Evolutionary conservation across 345 rosid species (phyloP).

Genomic region (Citrus cavaleriei): DNA sequence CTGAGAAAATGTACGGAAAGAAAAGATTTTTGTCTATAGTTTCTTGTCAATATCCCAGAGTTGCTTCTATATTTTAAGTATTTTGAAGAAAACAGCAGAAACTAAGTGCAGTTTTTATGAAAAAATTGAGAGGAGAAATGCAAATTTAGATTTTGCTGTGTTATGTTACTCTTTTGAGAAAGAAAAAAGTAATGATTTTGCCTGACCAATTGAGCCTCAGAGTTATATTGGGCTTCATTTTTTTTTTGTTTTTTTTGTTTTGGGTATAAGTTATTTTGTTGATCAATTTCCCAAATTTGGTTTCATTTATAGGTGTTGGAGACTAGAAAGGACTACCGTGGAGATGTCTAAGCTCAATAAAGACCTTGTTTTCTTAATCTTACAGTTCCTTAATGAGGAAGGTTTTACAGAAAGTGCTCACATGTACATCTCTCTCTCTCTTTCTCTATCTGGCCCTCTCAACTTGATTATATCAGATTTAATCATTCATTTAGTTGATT

Average conservation of each 20-base stretch:
- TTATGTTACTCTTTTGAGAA: background rate
- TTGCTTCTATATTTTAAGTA: background rate
- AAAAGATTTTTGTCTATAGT: background rate
- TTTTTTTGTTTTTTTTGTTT: background rate
- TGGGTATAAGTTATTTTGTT: background rate
- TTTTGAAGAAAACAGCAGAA: background rate
- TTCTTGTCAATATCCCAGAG: background rate
- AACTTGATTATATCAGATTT: background rate
- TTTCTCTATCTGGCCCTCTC: background rate
- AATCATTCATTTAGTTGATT: background rate
- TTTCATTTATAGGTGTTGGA: constrained; percentile 1
- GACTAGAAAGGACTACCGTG: background rate
- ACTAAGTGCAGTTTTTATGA: background rate
- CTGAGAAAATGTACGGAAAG: background rate
- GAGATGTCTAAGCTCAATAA: constrained; percentile 28
- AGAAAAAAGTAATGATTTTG: background rate
- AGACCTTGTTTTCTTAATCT: constrained; percentile 35
- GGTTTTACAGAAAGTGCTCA: constrained; percentile 34
- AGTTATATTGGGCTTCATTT: background rate
- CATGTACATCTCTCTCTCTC: constrained; percentile 12
- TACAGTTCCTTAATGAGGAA: constrained; percentile 43
- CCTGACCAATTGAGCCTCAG: background rate
- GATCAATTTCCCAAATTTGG: background rate
- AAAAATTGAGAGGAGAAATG: background rate
- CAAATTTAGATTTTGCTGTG: background rate